phyloP scores from a whole-genome alignment of 345 rosid species.

The Boechera stricta region DNA sequence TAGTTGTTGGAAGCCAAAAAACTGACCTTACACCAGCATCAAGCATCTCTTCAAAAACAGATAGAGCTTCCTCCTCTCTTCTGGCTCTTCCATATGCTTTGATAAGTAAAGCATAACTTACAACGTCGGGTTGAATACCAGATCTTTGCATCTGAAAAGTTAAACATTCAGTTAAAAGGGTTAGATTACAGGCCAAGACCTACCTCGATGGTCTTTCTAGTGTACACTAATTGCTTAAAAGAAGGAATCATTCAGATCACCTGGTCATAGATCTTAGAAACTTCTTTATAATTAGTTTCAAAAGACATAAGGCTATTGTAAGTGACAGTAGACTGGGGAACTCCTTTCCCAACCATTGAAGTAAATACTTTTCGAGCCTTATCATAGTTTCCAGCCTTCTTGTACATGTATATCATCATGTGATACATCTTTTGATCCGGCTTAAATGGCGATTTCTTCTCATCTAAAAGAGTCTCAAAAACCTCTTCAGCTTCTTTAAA shows the following conservation, averaged over 20 bases:
- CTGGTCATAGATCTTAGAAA: conserved; percentile 94
- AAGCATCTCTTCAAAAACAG: conserved; percentile 98
- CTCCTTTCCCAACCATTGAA: conserved; percentile 74
- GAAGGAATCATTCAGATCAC: conserved; percentile 45
- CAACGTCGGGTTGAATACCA: conserved; percentile 80
- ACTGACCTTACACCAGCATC: conserved; percentile 92
- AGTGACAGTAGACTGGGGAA: conserved; percentile 76
- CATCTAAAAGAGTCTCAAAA: conserved; percentile 76
- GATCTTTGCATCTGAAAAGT: conserved; percentile 91
- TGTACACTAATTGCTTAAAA: not conserved
- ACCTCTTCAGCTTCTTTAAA: conserved; percentile 86
- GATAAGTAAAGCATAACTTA: conserved; percentile 90
- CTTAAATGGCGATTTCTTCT: conserved; percentile 66
- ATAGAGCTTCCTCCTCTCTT: conserved; percentile 94
- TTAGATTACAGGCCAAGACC: conserved; percentile 23
- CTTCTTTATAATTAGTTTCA: conserved; percentile 91
- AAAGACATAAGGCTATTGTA: conserved; percentile 95
- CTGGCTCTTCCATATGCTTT: conserved; percentile 95
- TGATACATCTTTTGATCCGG: conserved; percentile 98
- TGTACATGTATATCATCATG: conserved; percentile 93
- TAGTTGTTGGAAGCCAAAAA: conserved; percentile 12
- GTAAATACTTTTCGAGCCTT: conserved; percentile 82
- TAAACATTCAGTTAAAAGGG: not conserved
- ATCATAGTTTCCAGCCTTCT: conserved; percentile 82
- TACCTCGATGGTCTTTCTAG: not conserved